phyloP scores from a whole-genome alignment of 495 filamentous ascomycete species.

The Daldinia grandis region DNA sequence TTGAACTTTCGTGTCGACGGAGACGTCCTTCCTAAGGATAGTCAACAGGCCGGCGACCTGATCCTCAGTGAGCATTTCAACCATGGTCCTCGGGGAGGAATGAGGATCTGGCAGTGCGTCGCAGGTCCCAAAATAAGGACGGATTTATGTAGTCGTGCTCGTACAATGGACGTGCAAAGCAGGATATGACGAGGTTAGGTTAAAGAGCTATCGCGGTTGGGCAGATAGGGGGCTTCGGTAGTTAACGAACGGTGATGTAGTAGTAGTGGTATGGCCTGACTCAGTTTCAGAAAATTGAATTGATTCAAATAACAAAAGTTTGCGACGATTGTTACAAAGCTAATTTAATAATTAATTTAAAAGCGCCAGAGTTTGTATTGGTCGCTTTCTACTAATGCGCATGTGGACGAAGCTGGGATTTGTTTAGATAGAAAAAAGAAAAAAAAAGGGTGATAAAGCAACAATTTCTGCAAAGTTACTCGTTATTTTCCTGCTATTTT shows the following conservation, averaged over 20 bases:
- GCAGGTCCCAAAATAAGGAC: background rate
- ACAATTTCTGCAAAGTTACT: background rate
- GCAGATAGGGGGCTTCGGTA: constrained; percentile 16
- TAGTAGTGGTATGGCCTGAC: background rate
- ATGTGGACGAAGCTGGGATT: background rate
- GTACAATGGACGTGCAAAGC: background rate
- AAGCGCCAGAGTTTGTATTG: background rate
- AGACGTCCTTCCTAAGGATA: constrained; percentile 72
- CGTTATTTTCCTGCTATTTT: constrained; percentile 7
- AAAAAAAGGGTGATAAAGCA: background rate
- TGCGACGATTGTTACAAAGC: constrained; percentile 21
- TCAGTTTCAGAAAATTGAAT: constrained; percentile 26
- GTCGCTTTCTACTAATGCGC: constrained; percentile 10
- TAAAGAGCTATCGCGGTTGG: constrained; percentile 8
- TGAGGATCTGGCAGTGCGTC: constrained; percentile 39
- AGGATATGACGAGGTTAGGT: constrained; percentile 3
- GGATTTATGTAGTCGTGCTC: constrained; percentile 14
- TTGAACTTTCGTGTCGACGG: constrained; percentile 74
- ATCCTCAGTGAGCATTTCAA: constrained; percentile 66
- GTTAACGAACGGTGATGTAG: constrained; percentile 5
- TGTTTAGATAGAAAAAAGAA: background rate
- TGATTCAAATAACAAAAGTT: constrained; percentile 23
- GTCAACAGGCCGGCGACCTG: constrained; percentile 71
- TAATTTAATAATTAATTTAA: constrained; percentile 19
- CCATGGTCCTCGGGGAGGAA: constrained; percentile 49